Evolutionary conservation across 345 rosid species (phyloP).

Genomic region (Ceriops decandra): DNA sequence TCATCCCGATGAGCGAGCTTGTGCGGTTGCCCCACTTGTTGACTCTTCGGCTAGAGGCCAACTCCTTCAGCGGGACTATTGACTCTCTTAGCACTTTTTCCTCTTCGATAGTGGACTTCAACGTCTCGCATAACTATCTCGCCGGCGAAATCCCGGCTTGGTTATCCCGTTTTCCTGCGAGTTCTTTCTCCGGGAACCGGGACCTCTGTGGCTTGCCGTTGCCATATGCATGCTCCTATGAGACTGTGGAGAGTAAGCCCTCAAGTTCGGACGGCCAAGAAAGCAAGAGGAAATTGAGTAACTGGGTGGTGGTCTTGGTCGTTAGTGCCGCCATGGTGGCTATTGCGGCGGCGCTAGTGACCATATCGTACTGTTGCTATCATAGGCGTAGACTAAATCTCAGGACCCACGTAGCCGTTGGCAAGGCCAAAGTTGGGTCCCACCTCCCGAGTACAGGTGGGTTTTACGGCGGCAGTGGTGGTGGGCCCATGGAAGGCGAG

Average conservation of each 20-base stretch:
- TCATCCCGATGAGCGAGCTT: conserved; percentile 32
- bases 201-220: conserved; percentile 41
- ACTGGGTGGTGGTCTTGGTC: conserved; percentile 18
- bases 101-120: conserved; percentile 25
- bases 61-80: conserved; percentile 31
- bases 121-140: conserved; percentile 36
- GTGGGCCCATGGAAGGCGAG: conserved; percentile 5
- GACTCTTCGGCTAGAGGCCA: conserved; percentile 38
- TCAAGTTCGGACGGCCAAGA: neutral
- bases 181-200: conserved; percentile 34
- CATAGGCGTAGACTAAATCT: conserved; percentile 6
- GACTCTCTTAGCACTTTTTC: conserved; percentile 8
- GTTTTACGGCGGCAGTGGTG: neutral
- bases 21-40: conserved; percentile 24
- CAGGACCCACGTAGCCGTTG: neutral
- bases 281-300: neutral
- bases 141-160: conserved; percentile 34
- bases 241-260: conserved; percentile 11
- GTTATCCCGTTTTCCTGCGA: conserved; percentile 25
- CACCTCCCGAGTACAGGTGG: conserved; percentile 6
- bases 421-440: conserved; percentile 7
- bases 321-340: conserved; percentile 24
- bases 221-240: conserved; percentile 22
- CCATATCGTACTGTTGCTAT: conserved; percentile 30
- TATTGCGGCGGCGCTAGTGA: conserved; percentile 13